Evolutionary conservation across 306 rosid species (phyloP), one percentile per base, ranked within the genome.

Genomic region (Casuarina equisetifolia): DNA sequence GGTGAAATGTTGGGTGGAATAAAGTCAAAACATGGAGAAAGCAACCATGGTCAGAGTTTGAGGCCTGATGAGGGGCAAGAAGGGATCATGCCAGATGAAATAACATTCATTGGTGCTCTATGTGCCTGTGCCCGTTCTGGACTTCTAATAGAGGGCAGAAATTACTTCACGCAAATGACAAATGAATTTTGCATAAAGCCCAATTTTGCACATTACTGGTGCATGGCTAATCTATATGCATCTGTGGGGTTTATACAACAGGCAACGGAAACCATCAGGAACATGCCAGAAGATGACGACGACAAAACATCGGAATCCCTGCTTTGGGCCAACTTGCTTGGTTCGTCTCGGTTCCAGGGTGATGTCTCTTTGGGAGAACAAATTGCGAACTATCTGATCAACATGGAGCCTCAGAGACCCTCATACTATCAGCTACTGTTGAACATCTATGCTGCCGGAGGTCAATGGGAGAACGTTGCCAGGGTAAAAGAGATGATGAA

Each of bases 101-200:
- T 88, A 43, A 89, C 94, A 66, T 93, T 88, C 48, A 76, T 89
- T 1, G 97, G 96, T 12, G 68, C 89, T 74, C 84, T 90, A 6
- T 90, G 94, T 42, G 96, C 96, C 20, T 93, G 96, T 77, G 89
- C 97, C n/a, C 85, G 94, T 69, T 82, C 87, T 1, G 88, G 84
- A 78, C 53, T 85, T 69, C 80, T 93, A 75, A 46, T 51, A 8
- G 85, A 87, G 78, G 96, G 91, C 1, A 75, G 75, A 83, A 80
- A 64, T 54, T 89, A 89, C 86, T 90, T 89, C 72, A 55, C 80
- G 9, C 85, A 87, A 78, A 89, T 90, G 96, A 84, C 71, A 73
- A 74, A 84, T 38, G 74, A 80, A 13, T 89, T 69, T 73, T 70
- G 44, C 50, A 50, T 89, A 75, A 87, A 85, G 81, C 96, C 94